Base-by-base conservation (phyloP, 805 yeast species). In the Candida argentea region DNA sequence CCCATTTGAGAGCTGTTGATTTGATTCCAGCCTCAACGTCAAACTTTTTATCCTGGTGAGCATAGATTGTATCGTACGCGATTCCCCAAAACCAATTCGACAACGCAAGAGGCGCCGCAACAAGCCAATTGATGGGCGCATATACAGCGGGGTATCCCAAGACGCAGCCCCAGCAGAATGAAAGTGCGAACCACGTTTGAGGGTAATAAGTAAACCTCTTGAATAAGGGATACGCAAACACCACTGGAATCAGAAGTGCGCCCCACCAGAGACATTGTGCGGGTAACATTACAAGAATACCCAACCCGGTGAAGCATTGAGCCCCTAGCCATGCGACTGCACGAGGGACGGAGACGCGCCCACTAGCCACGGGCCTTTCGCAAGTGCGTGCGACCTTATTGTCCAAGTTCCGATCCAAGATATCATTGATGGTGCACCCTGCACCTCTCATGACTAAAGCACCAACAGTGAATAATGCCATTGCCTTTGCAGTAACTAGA, bases 141-240 rank as follows among this genome's bases (percentile, higher is more conserved):
- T 93, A 94, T 73, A 91, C 83, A 2, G 97, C 97, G 6, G 98
- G 96, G 55, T 83, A 89, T 0, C 97, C 98, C 17, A 91, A 55
- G 22, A 91, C 48, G 10, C 94, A 84, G 20, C 94, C 97, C 97
- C 98, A 91, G 35, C 83, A 79, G 54, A 84, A 91, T 44, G 94
- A 82, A 7, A 79, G 64, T 21, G 93, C 71, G 8, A 93, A 65
- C 39, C 73, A 75, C 10, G 73, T 73, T 52, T 91, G 99, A 10
- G 99, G 99, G 50, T 89, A 91, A 51, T 89, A 85, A 0, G 99
- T 91, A 50, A 89, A 80, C 45, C 98, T 65, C 49, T 91, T 91
- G 61, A 91, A 91, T 26, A 89, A 60, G 2, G 99, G 99, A 50
- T 91, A 91, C 0, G 93, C 69, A 27, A 79, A 75, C 5, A 91